Base-by-base conservation (phyloP, 225 moss, liverwort and hornwort genomes). In the Takakia lepidozioides region DNA sequence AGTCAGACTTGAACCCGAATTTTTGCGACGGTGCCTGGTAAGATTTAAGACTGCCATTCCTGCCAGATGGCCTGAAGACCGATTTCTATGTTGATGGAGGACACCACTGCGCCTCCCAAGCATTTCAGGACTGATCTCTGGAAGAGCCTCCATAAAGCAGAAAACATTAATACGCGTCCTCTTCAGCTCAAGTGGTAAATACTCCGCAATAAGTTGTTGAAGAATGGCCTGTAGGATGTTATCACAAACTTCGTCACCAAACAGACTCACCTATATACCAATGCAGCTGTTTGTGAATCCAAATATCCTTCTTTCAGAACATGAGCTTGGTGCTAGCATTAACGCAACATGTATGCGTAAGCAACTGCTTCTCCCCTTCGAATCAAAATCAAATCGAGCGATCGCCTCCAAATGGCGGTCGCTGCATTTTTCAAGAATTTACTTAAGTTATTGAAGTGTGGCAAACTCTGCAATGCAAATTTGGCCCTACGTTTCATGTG, bases 91-190 rank as follows among this genome's bases (percentile, higher is more conserved):
- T 39, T 78, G 58, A n/a, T n/a, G n/a, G 43, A 54, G 46, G 42
- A 51, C 37, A 3, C 30, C 15, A 27, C 41, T 14, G 30, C 70
- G 43, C 51, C 73, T 80, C 45, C 78, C 82, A 43, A 67, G 65
- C 23, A 52, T 51, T 34, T 71, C 67, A 6, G 68, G 65, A 46
- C 64, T 73, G n/a, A n/a, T n/a, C n/a, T n/a, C n/a, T 17, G 71
- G 16, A 22, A 67, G 41, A 38, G 67, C 66, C 56, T 91, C 82
- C n/a, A 80, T 85, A 66, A 98, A 98, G 48, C 95, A 98, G 36
- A 91, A 73, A 4, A 87, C 69, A 57, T 98, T 98, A 48, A 87
- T 62, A 43, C 91, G 82, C 25, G 87, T 85, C 57, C 91, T 82
- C 68, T 71, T 80, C 51, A 98, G 63, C 59, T 98, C 95, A 52